Base-by-base conservation (phyloP, 2,329 filamentous ascomycete genomes). In the Zarea fungicola region DNA sequence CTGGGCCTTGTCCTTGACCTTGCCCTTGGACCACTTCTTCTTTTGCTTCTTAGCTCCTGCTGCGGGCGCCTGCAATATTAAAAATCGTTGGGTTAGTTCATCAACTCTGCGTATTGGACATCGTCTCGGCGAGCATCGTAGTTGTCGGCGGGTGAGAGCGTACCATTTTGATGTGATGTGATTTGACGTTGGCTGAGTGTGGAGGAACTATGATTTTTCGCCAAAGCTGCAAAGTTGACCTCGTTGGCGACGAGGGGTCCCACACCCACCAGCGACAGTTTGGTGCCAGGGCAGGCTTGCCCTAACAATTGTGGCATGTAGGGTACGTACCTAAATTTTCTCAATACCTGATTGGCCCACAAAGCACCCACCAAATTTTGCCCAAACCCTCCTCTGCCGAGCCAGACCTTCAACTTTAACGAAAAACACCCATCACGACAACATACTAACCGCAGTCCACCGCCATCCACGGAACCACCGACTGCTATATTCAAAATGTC, bases 1-100 rank as follows among this genome's bases (percentile, higher is more conserved):
- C 76, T 97, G 87, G 77, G 93, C 92, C 91, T 99, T 99, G 85
- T 99, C 93, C 93, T 99, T 99, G 82, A 99, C 93, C 90, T 74
- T 80, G 62, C 68, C 65, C 66, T 72, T 72, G 54, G 70, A 72
- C 71, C 71, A 73, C 71, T 74, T 73, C 69, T 74, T 73, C 70
- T 74, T 74, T 66, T 73, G 70, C 67, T 74, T 73, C 46, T 48
- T 48, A 48, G 46, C 46, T 48, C 46, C 46, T 62, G 69, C 66
- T 63, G 70, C 69, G 60, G 69, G 67, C 63, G 68, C 68, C 70
- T 71, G 55, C 50, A 29, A 50, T 52, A 39, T 25, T 18, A 34
- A 40, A 29, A 48, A 43, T 31, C 40, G 28, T 13, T 22, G 13
- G 11, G 45, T 52, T 47, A 51, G 49, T 42, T 44, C 28, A 40